These are phyloP conservation scores for Candida multigemmis DNA, from an alignment of 805 yeast species.

Conservation along the genomic window DNA sequence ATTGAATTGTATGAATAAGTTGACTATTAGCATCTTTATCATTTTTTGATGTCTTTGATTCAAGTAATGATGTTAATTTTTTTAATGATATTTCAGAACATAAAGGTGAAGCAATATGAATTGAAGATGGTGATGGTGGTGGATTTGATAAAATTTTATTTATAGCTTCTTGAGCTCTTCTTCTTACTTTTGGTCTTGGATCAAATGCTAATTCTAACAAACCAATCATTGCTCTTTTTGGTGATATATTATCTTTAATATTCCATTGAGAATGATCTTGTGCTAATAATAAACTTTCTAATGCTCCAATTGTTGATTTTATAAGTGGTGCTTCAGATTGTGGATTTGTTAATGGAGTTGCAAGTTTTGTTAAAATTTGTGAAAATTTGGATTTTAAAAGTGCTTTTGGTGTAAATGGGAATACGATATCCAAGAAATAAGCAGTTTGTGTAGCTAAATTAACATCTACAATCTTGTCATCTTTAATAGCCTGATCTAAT, in stretches of 20 bases:
- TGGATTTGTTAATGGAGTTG: conserved; percentile 66
- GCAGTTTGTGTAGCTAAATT: conserved; percentile 67
- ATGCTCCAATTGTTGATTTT: conserved; percentile 75
- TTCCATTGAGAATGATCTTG: conserved; percentile 79
- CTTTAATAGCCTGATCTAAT: conserved; percentile 58
- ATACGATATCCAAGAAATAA: conserved; percentile 72
- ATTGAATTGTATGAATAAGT: conserved; percentile 69
- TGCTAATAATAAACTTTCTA: conserved; percentile 69
- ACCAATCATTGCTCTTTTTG: conserved; percentile 74
- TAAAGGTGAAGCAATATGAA: conserved; percentile 66
- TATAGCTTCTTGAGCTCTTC: conserved; percentile 91
- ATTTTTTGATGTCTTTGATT: conserved; percentile 19
- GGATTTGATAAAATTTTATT: conserved; percentile 50
- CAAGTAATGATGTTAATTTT: conserved; percentile 38
- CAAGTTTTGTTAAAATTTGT: conserved; percentile 69
- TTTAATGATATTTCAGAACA: conserved; percentile 64
- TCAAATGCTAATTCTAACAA: conserved; percentile 72
- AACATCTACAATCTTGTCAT: conserved; percentile 45
- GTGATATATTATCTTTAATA: conserved; percentile 49
- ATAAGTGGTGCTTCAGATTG: conserved; percentile 73
- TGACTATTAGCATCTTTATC: conserved; percentile 46
- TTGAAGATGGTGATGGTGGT: conserved; percentile 69
- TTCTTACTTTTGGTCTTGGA: conserved; percentile 90
- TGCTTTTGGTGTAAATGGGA: conserved; percentile 63
- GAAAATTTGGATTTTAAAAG: conserved; percentile 68